Percentiles rank a stretch among this genome's conserved stretches.
phyloP scores from a whole-genome alignment of 768 basidiomycete species.

The Leccinum barrowsii region DNA sequence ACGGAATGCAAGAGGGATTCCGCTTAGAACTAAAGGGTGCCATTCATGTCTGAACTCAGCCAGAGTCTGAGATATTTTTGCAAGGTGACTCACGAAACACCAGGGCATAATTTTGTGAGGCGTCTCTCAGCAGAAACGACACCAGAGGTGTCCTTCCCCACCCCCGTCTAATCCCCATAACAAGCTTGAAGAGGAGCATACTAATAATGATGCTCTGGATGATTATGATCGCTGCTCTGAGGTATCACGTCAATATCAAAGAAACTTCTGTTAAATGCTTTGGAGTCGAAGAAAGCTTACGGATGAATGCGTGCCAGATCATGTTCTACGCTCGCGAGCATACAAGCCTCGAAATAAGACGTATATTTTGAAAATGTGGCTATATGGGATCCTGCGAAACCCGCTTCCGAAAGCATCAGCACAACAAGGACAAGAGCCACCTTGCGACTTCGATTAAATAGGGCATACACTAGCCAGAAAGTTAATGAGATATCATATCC shows the following conservation, averaged over 20 bases:
- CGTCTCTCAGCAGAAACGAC: conserved; percentile 42
- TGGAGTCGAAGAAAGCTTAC: conserved; percentile 18
- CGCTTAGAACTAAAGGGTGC: conserved; percentile 1
- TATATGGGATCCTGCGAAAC: conserved; percentile 14
- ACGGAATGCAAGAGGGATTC: not conserved
- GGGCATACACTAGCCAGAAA: conserved; percentile 13
- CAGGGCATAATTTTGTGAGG: conserved; percentile 41
- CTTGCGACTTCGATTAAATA: conserved; percentile 34
- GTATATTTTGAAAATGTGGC: conserved; percentile 4
- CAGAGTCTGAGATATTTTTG: not conserved
- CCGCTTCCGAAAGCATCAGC: conserved; percentile 20
- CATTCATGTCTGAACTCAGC: not conserved
- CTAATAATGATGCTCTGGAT: conserved; percentile 38
- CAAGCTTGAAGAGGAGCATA: conserved; percentile 38
- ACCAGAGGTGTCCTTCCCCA: conserved; percentile 42
- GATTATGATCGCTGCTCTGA: conserved; percentile 20
- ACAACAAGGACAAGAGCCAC: conserved; percentile 20
- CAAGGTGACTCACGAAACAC: conserved; percentile 34
- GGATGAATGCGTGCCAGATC: not conserved
- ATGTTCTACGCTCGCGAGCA: conserved; percentile 18
- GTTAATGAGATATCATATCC: not conserved
- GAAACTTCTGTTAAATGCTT: not conserved
- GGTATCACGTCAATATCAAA: not conserved
- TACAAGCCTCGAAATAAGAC: conserved; percentile 16
- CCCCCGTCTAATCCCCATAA: conserved; percentile 31